Evolutionary conservation across 169 alveolate species (phyloP), one percentile per base, ranked within the genome.

Genomic region (Plasmodium sp.): DNA sequence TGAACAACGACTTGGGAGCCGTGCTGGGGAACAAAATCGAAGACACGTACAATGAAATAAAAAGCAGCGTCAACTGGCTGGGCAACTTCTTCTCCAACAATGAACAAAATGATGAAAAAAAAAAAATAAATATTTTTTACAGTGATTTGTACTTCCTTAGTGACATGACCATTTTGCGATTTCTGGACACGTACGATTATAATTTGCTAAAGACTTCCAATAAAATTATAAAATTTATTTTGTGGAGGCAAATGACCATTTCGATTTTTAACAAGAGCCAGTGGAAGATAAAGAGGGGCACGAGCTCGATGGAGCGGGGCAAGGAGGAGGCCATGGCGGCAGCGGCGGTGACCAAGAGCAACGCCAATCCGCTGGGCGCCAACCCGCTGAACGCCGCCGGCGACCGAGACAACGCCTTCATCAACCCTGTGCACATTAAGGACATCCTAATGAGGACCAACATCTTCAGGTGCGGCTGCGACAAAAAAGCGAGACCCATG

Each of bases 41-140:
- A 86, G 94, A 86, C 67, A 86, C 94, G 0, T 86, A 86, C 81
- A 86, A 86, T 45, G 94, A 86, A 33, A 86, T 86, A 54, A 86
- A 86, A 79, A 86, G 62, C 67, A 86, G 94, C 48, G 88, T 86
- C 5, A 86, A 86, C 9, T 86, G 94, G 94, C 33, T 86, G 45
- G 94, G 94, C 1, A 86, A 86, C 39, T 86, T 86, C 22, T 86
- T 86, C 81, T 51, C 94, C 9, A 86, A 86, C 39, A 77, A 36
- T 51, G 88, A 79, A 36, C 79, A 86, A 56, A 56, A 33, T 77
- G 82, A 86, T 54, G 88, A 86, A 67, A 86, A 86, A 72, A 79
- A 86, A 54, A 54, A 79, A 51, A 33, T 86, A 9, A 86, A 72
- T 45, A 79, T 86, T 54, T 86, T 33, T 56, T 86, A 77, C 71